Evolutionary conservation across 208 protist species (phyloP), one percentile per base, ranked within the genome.

Genomic region (Strigomonas culicis): DNA sequence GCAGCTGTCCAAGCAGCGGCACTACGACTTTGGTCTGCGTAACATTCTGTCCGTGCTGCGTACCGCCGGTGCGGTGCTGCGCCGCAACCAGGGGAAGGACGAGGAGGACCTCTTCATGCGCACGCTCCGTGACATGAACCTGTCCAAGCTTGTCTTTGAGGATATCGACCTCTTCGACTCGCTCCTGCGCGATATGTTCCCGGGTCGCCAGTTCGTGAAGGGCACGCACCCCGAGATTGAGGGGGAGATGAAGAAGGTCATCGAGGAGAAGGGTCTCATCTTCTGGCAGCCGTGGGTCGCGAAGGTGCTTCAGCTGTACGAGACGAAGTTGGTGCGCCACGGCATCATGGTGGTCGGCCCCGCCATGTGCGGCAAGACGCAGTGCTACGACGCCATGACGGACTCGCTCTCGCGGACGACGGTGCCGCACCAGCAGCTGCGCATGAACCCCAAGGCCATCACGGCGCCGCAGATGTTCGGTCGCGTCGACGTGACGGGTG

Each of bases 1-100:
- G 86, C 97, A 99, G 86, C 87, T 99, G 53, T 98, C 97, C 47
- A 98, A 98, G 77, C 97, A 99, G 85, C 82, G 91, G 10, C 98
- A 99, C 83, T 99, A 99, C 82, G 97, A 99, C 73, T 99, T 98
- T 79, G 97, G 97, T 72, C 79, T 99, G 43, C 88, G 98, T 39
- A 99, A 99, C 77, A 99, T 99, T 91, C 84, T 99, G 28, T 98
- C 97, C 53, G 97, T 99, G 75, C 86, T 99, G 51, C 82, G 97
- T 71, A 98, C 94, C 22, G 94, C 95, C 46, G 96, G 97, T 70
- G 80, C 90, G 27, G 94, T 90, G 66, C 88, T 95, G 62, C 84
- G 91, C 39, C 67, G 77, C 44, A 96, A 92, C 70, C 82, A 84
- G 3, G 86, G 81, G 60, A 96, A 93, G 66, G 85, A 95, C 56